Evolutionary conservation across 305 asterid genomes (phyloP), one percentile per base, ranked within the genome.

Genomic region (Solanum hybrid): DNA sequence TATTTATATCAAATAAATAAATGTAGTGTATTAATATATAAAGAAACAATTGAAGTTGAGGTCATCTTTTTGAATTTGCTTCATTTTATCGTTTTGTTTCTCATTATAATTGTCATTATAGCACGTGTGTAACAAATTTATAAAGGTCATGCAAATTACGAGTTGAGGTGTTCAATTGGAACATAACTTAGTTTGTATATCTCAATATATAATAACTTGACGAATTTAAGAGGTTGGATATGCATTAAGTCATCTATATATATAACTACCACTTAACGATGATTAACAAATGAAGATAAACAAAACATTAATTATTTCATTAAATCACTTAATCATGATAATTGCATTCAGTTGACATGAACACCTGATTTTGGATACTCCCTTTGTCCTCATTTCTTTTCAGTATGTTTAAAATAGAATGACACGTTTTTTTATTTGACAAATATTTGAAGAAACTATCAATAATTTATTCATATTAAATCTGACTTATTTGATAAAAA

Each of bases 361-460:
- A 10, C 15, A 4, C 32, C 14, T 68, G 1, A 2, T 70, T 10
- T 0, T 0, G 6, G 3, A 10, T 24, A n/a, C 7, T 57, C 1
- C 32, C 14, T 24, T 10, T 8, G 3, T 70, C 31, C 3, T 2
- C 12, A 24, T 70, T 70, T 1, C 7, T 24, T 70, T 70, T 24
- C 5, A 70, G 14, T 10, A 4, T n/a, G 1, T 68, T 5, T n/a
- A 2, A n/a, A 10, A 68, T 17, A 68, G 9, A 7, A 57, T 20
- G 3, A 68, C 29, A n/a, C 1, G 0, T 10, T 9, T 68, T 68
- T 68, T 68, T 2, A n/a, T 10, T 70, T 70, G 3, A 24, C 3
- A 70, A 24, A 2, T 70, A 70, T 70, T 22, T 65, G 0, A 65
- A 22, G 0, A 65, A 3, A 65, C 2, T 65, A 10, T 70, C 31